Base-by-base conservation (phyloP, 495 filamentous ascomycete species). In the Aspergillus cavernicola region DNA sequence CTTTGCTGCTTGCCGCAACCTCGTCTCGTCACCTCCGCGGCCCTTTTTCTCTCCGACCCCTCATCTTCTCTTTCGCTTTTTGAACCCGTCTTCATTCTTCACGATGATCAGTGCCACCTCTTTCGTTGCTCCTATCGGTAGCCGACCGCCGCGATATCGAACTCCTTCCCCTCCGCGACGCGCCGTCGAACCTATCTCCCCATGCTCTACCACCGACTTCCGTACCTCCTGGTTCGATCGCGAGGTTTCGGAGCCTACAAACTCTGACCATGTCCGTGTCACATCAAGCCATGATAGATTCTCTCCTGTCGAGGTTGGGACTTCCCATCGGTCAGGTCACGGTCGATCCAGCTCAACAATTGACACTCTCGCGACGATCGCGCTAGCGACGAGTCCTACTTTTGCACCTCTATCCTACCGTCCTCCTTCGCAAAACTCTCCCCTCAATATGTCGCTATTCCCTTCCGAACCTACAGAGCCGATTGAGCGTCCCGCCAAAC, bases 401-500 rank as follows among this genome's bases (percentile, higher is more conserved):
- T 75, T 77, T 47, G 52, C 68, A 49, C 70, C 68, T 19, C 59
- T 72, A 13, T 61, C 72, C 19, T 63, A 62, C 40, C 62, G 65
- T 33, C 66, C 64, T 19, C 63, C 70, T 9, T 73, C 71, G 15
- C 66, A 65, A 28, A 56, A 58, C 35, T 59, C 60, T 45, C 55
- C 53, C n/a, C 56, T 65, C 8, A 35, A 57, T 23, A 56, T 66
- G 39, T 61, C 72, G 12, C 51, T 75, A 22, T 73, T 75, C 12
- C 62, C 69, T 13, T 19, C 58, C 52, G 65, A 70, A 31, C 49
- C 60, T 37, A 52, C 51, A 22, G 59, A 67, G 29, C 49, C 60
- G n/a, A 38, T 48, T 41, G 80, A 82, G 57, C 74, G 78, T 20
- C 81, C 82, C 6, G 64, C 78, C n/a, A 86, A 86, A 59, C 77